Evolutionary conservation across 768 basidiomycete species (phyloP).

Genomic region (Austroboletus festivus): DNA sequence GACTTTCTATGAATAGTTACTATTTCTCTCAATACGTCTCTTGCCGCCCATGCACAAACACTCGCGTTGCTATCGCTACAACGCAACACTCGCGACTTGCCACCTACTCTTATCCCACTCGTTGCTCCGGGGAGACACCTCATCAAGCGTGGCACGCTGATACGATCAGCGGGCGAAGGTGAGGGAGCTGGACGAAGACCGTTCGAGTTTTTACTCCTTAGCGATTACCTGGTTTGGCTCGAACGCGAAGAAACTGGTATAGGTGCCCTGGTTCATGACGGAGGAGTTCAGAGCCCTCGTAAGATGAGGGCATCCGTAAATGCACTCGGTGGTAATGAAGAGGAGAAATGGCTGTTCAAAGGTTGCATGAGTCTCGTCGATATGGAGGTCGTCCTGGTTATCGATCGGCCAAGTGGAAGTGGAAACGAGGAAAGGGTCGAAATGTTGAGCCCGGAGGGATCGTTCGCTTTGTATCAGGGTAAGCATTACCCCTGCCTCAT

Average conservation of each 20-base stretch:
- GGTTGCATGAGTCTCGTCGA: conserved; percentile 70
- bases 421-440: conserved; percentile 61
- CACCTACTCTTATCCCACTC: conserved; percentile 74
- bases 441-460: conserved; percentile 71
- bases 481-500: conserved; percentile 13
- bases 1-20: conserved; percentile 53
- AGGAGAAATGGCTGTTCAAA: conserved; percentile 73
- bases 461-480: conserved; percentile 75
- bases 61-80: conserved; percentile 77
- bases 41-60: conserved; percentile 75
- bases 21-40: conserved; percentile 69
- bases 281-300: conserved; percentile 15
- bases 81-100: conserved; percentile 69
- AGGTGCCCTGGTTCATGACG: conserved; percentile 19
- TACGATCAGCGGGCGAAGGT: conserved; percentile 48
- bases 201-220: conserved; percentile 77
- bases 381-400: conserved; percentile 63
- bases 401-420: conserved; percentile 24
- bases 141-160: conserved; percentile 61
- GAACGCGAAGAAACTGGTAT: conserved; percentile 44
- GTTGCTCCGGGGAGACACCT: conserved; percentile 79
- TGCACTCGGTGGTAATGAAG: conserved; percentile 34
- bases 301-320: conserved; percentile 17
- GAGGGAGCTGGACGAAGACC: conserved; percentile 35
- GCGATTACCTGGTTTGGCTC: conserved; percentile 79